Evolutionary conservation across 169 alveolate genomes (phyloP), one percentile per base, ranked within the genome.

Genomic region (Neospora caninum): DNA sequence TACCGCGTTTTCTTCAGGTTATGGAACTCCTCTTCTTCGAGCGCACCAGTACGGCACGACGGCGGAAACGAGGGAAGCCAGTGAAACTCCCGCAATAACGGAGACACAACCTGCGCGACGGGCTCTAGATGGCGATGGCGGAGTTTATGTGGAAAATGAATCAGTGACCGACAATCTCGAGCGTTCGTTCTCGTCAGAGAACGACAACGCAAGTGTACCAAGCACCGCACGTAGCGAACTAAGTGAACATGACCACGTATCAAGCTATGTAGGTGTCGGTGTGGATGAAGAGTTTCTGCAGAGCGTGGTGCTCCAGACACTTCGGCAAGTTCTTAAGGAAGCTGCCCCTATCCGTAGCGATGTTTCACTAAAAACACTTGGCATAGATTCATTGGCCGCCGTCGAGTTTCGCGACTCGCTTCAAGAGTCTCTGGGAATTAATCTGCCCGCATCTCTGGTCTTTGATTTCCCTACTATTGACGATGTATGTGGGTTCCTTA

Each of bases 401-500:
- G 97, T 96, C n/a, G 97, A 96, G 88, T 96, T 96, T 86, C 93
- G 97, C 43, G 96, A 96, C 80, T 54, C 93, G 29, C 94, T 96
- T 34, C 94, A 96, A 64, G 95, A 88, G 34, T 58, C 43, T 25
- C 88, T 96, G 25, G 97, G 95, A 29, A 53, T 96, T 82, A 83
- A 91, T 54, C 82, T 96, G 70, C 95, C 97, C 7, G 94, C 96
- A 49, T 94, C 97, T 0, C 92, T 93, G 82, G 64, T 96, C 84
- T 96, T 96, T 53, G 97, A 96, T 88, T 96, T 96, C 86, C 98
- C 98, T 0, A 96, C 97, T 18, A 88, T 96, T 39, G 88, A 88
- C 39, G 96, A 94, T 64, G 83, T 96, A 43, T 94, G 94, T 88
- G 88, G 88, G 38, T 96, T 95, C 94, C 92, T 96, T 9, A 94